phyloP scores from a whole-genome alignment of 768 basidiomycete genomes.

The Boletus barrowsii region DNA sequence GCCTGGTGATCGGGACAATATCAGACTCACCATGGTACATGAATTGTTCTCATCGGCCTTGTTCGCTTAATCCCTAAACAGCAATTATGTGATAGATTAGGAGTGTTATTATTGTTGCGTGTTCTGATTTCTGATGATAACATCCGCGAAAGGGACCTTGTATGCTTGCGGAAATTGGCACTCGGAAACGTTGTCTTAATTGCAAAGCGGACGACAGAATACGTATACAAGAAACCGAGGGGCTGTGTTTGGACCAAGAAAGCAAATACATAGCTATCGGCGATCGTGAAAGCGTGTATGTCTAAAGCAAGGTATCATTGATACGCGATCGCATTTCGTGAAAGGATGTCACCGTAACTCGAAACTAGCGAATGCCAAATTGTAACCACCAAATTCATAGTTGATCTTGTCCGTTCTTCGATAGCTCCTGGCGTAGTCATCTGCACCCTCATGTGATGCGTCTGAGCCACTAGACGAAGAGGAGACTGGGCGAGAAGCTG shows the following conservation, averaged over 20 bases:
- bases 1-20: conserved; percentile 10
- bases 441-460: conserved; percentile 10
- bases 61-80: conserved; percentile 5
- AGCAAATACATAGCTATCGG: conserved; percentile 15
- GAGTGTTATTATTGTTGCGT: conserved; percentile 5
- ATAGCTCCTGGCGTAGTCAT: conserved; percentile 44
- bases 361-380: conserved; percentile 87
- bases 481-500: conserved; percentile 25
- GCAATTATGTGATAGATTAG: conserved; percentile 20
- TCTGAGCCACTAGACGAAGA: conserved; percentile 21
- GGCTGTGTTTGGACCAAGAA: conserved; percentile 5
- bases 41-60: conserved; percentile 15
- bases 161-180: background rate
- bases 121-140: background rate
- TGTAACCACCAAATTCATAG: conserved; percentile 94
- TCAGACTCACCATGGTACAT: conserved; percentile 12
- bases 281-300: conserved; percentile 12
- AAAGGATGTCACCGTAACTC: conserved; percentile 43
- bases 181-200: conserved; percentile 17
- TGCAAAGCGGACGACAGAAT: conserved; percentile 13
- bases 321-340: conserved; percentile 10
- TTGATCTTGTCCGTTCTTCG: conserved; percentile 94
- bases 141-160: conserved; percentile 2
- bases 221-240: conserved; percentile 16
- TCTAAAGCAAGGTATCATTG: conserved; percentile 24